Evolutionary conservation across 2,329 filamentous ascomycete species (phyloP), one percentile per base, ranked within the genome.

Genomic region (Monilinia fructicola): DNA sequence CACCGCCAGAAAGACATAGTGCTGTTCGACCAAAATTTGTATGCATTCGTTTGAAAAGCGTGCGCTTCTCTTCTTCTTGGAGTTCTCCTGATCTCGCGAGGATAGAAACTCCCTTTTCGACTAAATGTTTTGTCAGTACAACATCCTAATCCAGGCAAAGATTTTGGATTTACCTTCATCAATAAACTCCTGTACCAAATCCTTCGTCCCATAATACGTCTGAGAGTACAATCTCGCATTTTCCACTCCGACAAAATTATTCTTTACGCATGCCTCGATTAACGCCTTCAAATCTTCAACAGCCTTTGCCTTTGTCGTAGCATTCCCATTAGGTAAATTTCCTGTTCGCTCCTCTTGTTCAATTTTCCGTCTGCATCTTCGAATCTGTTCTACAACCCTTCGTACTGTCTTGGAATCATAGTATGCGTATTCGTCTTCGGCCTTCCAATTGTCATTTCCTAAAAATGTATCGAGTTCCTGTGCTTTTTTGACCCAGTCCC

Each of bases 151-250:
- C 46, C 70, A 12, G n/a, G 55, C 3, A 66, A 77, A 73, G 40
- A 54, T 12, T 9, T 44, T 26, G 73, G 58, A 44, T 81, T 73
- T 78, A 88, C 87, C 83, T 79, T 98, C 93, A 69, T 97, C 92
- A 54, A 97, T 81, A 75, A 94, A 98, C 65, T 89, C 88, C 78
- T 98, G 95, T 40, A 97, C 91, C 70, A 97, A 79, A 69, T 95
- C 87, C 78, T 99, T 99, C n/a, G 95, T 98, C 42, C 95, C 95
- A 73, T 93, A 97, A 76, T 99, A 99, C 3, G 94, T 96, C 79
- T 98, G 93, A 74, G 92, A 96, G 77, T 99, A 99, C n/a, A 99
- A 80, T 65, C 92, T 86, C 12, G 94, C 88, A 74, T 97, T 98
- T 78, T 99, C 95, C 18, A 97, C 89, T 0, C 95, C 95, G 23